These are phyloP conservation scores for Monoraphidium neglectum DNA, from an alignment of 139 green algal genomes.

Conservation along the genomic window DNA sequence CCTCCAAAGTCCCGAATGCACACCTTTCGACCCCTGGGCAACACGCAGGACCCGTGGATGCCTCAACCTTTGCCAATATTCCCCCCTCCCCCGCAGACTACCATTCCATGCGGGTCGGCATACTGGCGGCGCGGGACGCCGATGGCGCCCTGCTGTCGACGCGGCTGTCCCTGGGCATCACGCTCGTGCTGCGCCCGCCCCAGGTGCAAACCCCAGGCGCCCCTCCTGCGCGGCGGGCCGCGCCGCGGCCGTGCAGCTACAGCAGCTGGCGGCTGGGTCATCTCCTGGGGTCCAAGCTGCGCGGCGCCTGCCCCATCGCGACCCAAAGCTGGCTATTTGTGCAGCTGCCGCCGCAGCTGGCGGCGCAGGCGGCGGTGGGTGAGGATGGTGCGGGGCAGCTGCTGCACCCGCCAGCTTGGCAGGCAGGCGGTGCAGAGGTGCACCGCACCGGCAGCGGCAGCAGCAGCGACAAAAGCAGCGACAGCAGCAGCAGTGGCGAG, in stretches of 20 bases:
- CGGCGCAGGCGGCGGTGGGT: background rate
- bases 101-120: conserved; percentile 48
- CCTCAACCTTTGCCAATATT: background rate
- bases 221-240: background rate
- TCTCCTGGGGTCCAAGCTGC: background rate
- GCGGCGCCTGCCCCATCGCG: conserved; percentile 42
- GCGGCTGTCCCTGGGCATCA: conserved; percentile 45
- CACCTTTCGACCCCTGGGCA: too few species aligned
- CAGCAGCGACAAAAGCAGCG: background rate
- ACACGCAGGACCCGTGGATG: too few species aligned
- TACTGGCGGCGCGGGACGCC: background rate
- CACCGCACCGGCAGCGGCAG: conserved; percentile 5
- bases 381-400: background rate
- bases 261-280: background rate
- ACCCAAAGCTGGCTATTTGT: conserved; percentile 50
- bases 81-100: conserved; percentile 37
- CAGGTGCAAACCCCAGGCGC: background rate
- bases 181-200: conserved; percentile 40
- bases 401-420: background rate
- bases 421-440: background rate
- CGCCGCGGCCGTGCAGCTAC: background rate
- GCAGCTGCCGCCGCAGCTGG: conserved; percentile 13
- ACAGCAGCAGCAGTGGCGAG: background rate
- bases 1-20: background rate
- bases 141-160: background rate